Base-by-base conservation (phyloP, 192 early-diverging fungal genomes). In the Coemansia sp. region DNA sequence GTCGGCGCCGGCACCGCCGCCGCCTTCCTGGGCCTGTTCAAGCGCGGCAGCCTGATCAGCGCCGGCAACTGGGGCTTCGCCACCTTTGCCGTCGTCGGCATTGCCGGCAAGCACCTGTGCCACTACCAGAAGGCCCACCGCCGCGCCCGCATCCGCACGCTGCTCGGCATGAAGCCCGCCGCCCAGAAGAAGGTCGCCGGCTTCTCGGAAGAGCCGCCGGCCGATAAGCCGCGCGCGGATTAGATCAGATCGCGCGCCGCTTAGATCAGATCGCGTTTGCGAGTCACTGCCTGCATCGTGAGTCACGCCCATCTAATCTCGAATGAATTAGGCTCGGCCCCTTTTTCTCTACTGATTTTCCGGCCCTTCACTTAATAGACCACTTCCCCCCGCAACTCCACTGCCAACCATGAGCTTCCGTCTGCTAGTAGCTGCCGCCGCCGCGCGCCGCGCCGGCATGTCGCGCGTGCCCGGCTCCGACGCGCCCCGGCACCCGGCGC, bases 341-440 rank as follows among this genome's bases (percentile, higher is more conserved):
- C n/a, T n/a, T n/a, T n/a, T n/a, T n/a, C n/a, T n/a, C n/a, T n/a
- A n/a, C n/a, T n/a, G n/a, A n/a, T n/a, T n/a, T n/a, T n/a, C n/a
- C n/a, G n/a, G n/a, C n/a, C n/a, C n/a, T n/a, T n/a, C n/a, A n/a
- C n/a, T n/a, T n/a, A n/a, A n/a, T n/a, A n/a, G n/a, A n/a, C n/a
- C n/a, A n/a, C n/a, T n/a, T n/a, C n/a, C n/a, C n/a, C n/a, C n/a
- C n/a, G n/a, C n/a, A n/a, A n/a, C n/a, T n/a, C n/a, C n/a, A n/a
- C n/a, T n/a, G n/a, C n/a, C n/a, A n/a, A n/a, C n/a, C n/a, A 75
- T 76, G 73, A 76, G 66, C 66, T 76, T 76, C 28, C 48, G 66
- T 53, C 60, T 76, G 23, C 61, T 76, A 36, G 73, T 76, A 17
- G 72, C 72, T 17, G 72, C 72, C 8, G 73, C 73, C 0, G 73